Evolutionary conservation across 163 green algal species (phyloP).

Genomic region (Scenedesmus sp.): DNA sequence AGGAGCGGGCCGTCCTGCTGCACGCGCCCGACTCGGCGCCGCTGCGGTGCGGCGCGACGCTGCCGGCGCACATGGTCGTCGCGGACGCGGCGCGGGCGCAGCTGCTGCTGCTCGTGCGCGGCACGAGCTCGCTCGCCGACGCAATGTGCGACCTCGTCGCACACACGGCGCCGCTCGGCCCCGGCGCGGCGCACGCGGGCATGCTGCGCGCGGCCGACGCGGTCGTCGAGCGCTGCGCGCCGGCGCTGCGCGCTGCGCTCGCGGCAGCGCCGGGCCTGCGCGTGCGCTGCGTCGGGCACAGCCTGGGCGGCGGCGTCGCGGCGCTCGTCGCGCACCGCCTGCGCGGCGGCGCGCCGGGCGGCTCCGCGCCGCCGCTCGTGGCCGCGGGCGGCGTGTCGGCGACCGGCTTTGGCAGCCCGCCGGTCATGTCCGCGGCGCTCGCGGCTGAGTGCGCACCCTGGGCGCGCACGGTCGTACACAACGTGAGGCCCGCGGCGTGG

Average conservation of each 20-base stretch:
- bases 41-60: not conserved
- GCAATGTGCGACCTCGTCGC: constrained; percentile 8
- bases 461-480: constrained; percentile 14
- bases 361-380: constrained; percentile 14
- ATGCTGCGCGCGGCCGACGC: constrained; percentile 6
- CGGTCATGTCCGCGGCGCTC: constrained; percentile 37
- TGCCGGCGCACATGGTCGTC: not conserved
- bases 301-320: constrained; percentile 67
- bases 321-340: constrained; percentile 71
- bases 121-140: not conserved
- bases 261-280: constrained; percentile 49
- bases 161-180: constrained; percentile 11
- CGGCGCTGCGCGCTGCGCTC: constrained; percentile 15
- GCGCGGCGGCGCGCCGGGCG: constrained; percentile 32
- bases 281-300: constrained; percentile 57
- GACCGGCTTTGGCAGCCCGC: constrained; percentile 42
- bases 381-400: constrained; percentile 32
- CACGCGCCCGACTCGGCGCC: not conserved
- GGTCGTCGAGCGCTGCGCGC: not conserved
- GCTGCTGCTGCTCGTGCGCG: constrained; percentile 29
- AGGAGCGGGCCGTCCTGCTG: not conserved
- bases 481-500: constrained; percentile 6
- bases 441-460: not conserved
- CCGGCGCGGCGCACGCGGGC: constrained; percentile 4
- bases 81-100: not conserved